Evolutionary conservation across 2,329 filamentous ascomycete species (phyloP).

Genomic region (Colletotrichum orchidophilum): DNA sequence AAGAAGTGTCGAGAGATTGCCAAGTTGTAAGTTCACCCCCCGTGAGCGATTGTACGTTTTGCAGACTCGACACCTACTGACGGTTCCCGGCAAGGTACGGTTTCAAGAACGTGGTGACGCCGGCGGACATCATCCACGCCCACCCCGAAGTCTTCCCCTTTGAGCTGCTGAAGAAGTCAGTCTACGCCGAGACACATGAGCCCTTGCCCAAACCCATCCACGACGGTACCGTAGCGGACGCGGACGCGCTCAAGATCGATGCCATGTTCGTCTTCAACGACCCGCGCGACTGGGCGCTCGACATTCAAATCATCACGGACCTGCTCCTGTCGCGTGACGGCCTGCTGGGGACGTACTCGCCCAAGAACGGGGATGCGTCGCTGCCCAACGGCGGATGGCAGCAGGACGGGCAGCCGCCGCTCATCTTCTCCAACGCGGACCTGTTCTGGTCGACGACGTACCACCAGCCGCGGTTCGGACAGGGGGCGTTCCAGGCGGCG

Average conservation of each 20-base stretch:
- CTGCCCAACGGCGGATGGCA: conserved; percentile 83
- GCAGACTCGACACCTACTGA: background rate
- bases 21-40: conserved; percentile 61
- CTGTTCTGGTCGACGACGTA: conserved; percentile 89
- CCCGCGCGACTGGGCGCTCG: conserved; percentile 93
- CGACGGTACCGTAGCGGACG: conserved; percentile 48
- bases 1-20: conserved; percentile 78
- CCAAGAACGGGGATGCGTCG: conserved; percentile 71
- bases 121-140: conserved; percentile 81
- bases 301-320: conserved; percentile 86
- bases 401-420: conserved; percentile 78
- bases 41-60: background rate
- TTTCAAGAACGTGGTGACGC: conserved; percentile 84
- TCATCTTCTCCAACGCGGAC: conserved; percentile 93
- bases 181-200: conserved; percentile 67
- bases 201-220: conserved; percentile 64
- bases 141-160: conserved; percentile 87
- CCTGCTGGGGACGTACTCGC: conserved; percentile 81
- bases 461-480: conserved; percentile 86
- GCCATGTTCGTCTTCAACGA: conserved; percentile 96
- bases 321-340: conserved; percentile 82
- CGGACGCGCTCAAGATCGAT: conserved; percentile 76
- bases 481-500: conserved; percentile 88
- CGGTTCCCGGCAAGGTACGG: conserved; percentile 62
- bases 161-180: conserved; percentile 69